phyloP scores from a whole-genome alignment of 441 rosid genomes.

The Cnidoscolus chayamansa region DNA sequence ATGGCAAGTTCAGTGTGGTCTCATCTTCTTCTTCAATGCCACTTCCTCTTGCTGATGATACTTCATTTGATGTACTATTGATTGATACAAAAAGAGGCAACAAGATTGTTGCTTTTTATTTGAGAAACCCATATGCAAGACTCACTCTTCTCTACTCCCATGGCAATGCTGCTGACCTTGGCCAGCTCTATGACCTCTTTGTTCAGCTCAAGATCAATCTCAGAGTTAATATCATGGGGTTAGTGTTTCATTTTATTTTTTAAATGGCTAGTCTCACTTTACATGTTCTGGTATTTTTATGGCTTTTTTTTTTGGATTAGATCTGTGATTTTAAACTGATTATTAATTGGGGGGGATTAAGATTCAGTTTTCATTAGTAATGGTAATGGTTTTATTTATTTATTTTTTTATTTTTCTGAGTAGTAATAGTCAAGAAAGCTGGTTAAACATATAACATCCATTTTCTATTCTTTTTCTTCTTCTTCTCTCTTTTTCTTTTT shows the following conservation, averaged over 20 bases:
- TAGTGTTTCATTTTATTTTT: constrained; percentile 22
- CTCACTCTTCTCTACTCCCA: constrained; percentile 93
- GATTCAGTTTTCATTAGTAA: constrained; percentile 7
- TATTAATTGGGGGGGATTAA: constrained; percentile 8
- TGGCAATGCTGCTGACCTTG: constrained; percentile 99
- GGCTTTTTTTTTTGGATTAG: constrained; percentile 27
- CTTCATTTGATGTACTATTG: constrained; percentile 63
- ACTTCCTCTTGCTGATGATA: constrained; percentile 60
- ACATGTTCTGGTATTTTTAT: constrained; percentile 2
- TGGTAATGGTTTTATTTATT: constrained; percentile 8
- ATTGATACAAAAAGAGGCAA: constrained; percentile 74
- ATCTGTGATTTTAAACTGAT: constrained; percentile 31
- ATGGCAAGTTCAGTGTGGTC: constrained; percentile 67
- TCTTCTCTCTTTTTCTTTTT: constrained; percentile 20
- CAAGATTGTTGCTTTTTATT: constrained; percentile 84
- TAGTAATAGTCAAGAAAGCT: constrained; percentile 8
- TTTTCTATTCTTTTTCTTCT: constrained; percentile 26
- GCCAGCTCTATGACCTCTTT: constrained; percentile 95
- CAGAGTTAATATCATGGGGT: constrained; percentile 96
- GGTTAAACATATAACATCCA: constrained; percentile 1
- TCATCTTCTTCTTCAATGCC: constrained; percentile 46
- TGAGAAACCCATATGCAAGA: constrained; percentile 77
- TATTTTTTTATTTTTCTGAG: neutral
- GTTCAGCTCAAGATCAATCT: constrained; percentile 95
- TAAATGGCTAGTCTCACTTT: neutral